Conservation (phyloP, 2,329 filamentous ascomycete species). For the Claviceps sp. region DNA sequence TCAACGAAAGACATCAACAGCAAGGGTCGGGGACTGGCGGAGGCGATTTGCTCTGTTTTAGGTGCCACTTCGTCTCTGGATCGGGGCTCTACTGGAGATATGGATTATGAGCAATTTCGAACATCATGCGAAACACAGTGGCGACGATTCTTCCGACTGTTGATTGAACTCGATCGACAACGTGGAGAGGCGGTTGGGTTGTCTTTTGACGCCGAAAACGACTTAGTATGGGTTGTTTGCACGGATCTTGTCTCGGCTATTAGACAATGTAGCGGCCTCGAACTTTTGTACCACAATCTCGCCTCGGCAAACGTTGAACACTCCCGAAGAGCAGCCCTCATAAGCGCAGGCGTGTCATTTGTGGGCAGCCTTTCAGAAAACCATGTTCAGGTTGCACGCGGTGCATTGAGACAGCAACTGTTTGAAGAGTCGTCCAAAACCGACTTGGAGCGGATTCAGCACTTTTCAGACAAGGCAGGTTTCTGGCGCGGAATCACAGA, state of each 20-base stretch:
- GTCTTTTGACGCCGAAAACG: conserved; percentile 54
- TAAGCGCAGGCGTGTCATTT: conserved; percentile 59
- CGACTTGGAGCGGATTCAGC: conserved; percentile 60
- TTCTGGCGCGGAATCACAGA: conserved; percentile 72
- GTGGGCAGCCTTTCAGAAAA: conserved; percentile 56
- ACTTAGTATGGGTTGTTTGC: conserved; percentile 72
- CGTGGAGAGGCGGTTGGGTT: conserved; percentile 71
- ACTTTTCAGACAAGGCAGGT: conserved; percentile 64
- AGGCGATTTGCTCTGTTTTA: conserved; percentile 63
- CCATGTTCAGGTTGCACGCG: conserved; percentile 53
- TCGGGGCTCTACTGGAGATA: conserved; percentile 45
- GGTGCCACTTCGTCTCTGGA: conserved; percentile 54
- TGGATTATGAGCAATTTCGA: conserved; percentile 66
- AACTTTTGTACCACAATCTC: conserved; percentile 61
- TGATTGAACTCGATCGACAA: conserved; percentile 75
- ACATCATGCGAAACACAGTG: conserved; percentile 69
- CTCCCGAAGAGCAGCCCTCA: conserved; percentile 44
- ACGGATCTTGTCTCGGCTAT: conserved; percentile 71
- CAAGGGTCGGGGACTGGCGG: conserved; percentile 48
- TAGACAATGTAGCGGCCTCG: conserved; percentile 64
- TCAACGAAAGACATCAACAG: conserved; percentile 20
- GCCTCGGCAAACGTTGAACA: conserved; percentile 37
- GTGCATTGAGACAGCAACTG: conserved; percentile 57
- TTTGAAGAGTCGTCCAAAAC: conserved; percentile 60
- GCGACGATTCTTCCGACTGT: conserved; percentile 76